phyloP scores from a whole-genome alignment of 192 early-diverging fungal genomes.

The Cetraspora pellucida region DNA sequence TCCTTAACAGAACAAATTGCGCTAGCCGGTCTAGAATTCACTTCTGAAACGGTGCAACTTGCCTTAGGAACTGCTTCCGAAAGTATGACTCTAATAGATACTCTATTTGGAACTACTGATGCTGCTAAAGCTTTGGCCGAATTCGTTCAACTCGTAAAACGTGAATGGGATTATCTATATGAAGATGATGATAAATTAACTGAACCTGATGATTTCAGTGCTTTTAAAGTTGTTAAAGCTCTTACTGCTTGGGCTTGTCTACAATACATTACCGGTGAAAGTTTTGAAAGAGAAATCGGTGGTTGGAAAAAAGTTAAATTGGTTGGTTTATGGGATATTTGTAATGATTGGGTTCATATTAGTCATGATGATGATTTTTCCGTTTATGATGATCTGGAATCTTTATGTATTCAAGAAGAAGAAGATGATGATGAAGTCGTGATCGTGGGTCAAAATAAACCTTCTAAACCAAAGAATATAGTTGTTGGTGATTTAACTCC shows the following conservation, averaged over 20 bases:
- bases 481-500: conserved; percentile 30
- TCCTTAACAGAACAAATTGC: conserved; percentile 30
- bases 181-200: conserved; percentile 31
- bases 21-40: conserved; percentile 19
- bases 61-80: conserved; percentile 43
- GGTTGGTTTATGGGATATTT: conserved; percentile 20
- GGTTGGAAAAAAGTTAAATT: conserved; percentile 28
- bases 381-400: conserved; percentile 27
- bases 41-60: conserved; percentile 26
- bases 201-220: conserved; percentile 33
- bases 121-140: conserved; percentile 85
- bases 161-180: conserved; percentile 39
- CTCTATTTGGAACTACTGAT: conserved; percentile 93
- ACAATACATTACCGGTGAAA: conserved; percentile 44
- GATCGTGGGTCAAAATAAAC: conserved; percentile 11
- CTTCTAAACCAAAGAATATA: background rate
- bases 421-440: conserved; percentile 39
- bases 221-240: conserved; percentile 43
- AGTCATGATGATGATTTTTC: conserved; percentile 1
- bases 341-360: conserved; percentile 27
- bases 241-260: conserved; percentile 51
- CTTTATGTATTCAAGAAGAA: conserved; percentile 14
- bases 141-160: conserved; percentile 75
- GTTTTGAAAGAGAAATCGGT: conserved; percentile 35
- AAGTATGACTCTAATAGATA: conserved; percentile 63